Base-by-base conservation (phyloP, 139 green algal species). In the Chlamydomonas applanata region DNA sequence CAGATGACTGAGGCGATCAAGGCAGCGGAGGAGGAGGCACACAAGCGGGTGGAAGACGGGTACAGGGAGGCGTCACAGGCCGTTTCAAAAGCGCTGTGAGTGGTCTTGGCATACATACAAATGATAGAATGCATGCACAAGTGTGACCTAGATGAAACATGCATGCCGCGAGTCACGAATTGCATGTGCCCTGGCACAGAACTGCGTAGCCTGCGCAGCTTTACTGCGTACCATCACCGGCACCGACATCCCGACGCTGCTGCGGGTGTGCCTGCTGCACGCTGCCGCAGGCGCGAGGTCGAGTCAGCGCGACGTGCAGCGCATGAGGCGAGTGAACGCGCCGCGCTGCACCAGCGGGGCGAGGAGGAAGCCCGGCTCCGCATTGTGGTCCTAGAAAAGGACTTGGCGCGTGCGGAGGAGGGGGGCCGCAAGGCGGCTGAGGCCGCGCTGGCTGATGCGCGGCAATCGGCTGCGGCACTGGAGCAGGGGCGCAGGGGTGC, bases 61-160 rank as follows among this genome's bases (percentile, higher is more conserved):
- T 89, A 83, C 74, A 61, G 79, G 52, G 85, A 89, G 74, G 85
- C 85, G 0, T 85, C 81, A 2, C 83, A 83, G 36, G 85, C 85
- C 35, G 84, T 89, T 17, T 71, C 75, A 35, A 83, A 79, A 33
- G 80, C 84, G 13, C 59, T 89, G 80, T 86, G 62, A 65, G 80
- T 79, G 13, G 7, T n/a, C n/a, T n/a, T n/a, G n/a, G n/a, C n/a
- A n/a, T n/a, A n/a, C n/a, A n/a, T n/a, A n/a, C n/a, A n/a, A n/a
- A n/a, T n/a, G n/a, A n/a, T n/a, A n/a, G n/a, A n/a, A n/a, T n/a
- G n/a, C n/a, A n/a, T n/a, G n/a, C n/a, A n/a, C n/a, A n/a, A n/a
- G n/a, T n/a, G n/a, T n/a, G n/a, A n/a, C n/a, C n/a, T n/a, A n/a
- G n/a, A n/a, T n/a, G n/a, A n/a, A n/a, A n/a, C n/a, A n/a, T n/a